Conservation (phyloP, 257 asterid genomes). For the Gentiana dahurica region DNA sequence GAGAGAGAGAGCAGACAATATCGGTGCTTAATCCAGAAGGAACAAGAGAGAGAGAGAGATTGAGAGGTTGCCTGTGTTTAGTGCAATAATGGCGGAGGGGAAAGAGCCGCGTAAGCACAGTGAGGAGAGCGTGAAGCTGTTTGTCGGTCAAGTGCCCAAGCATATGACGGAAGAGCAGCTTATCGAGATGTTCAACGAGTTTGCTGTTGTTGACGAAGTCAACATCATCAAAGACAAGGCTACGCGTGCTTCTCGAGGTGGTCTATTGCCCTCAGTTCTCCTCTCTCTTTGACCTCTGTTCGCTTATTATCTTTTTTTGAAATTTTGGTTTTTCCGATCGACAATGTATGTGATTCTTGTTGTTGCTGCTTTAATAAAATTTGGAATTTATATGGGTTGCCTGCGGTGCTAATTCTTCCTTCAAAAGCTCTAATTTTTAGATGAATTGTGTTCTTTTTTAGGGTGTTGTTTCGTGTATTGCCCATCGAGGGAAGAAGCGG, state of each 20-base stretch:
- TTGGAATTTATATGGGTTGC: too few species aligned
- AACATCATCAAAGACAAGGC: constrained; percentile 79
- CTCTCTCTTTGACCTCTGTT: constrained; percentile 8
- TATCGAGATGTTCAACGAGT: constrained; percentile 48
- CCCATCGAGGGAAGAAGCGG: constrained; percentile 93
- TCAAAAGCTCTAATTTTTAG: constrained; percentile 31
- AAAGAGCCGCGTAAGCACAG: constrained; percentile 23
- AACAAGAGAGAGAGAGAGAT: constrained; percentile 14
- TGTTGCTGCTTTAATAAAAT: background rate
- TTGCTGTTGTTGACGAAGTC: constrained; percentile 79
- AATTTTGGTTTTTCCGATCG: constrained; percentile 42
- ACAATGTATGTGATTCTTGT: constrained; percentile 29
- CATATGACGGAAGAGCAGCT: constrained; percentile 78
- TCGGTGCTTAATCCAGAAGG: background rate
- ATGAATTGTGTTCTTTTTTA: constrained; percentile 13
- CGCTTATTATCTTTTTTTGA: too few species aligned
- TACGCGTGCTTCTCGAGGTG: constrained; percentile 96
- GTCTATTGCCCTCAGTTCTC: background rate
- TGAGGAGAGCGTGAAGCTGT: constrained; percentile 86
- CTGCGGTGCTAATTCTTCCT: background rate
- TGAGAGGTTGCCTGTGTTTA: background rate
- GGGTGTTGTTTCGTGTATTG: constrained; percentile 91
- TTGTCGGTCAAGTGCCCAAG: constrained; percentile 97
- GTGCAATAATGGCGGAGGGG: constrained; percentile 68
- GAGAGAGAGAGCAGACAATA: constrained; percentile 11